A percentile compares a stretch with the other conserved stretches of the same genome.
Evolutionary conservation across 2,329 filamentous ascomycete species (phyloP).

Genomic region (Allantophomopsis lycopodina): DNA sequence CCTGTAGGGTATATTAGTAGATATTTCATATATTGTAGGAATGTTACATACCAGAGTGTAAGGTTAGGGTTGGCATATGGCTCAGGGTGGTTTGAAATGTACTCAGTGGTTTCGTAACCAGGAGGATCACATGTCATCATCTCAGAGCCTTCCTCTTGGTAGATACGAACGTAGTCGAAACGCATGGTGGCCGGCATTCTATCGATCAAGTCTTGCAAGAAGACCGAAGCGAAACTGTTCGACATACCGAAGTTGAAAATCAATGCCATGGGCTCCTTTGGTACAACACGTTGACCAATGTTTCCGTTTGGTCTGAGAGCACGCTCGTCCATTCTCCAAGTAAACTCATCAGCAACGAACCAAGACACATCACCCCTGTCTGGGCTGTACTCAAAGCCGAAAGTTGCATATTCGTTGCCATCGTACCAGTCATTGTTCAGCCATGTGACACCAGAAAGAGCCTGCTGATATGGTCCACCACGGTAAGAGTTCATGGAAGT

Average conservation of each 20-base stretch:
- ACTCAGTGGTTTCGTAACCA: constrained; percentile 52
- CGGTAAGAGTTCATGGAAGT: constrained; percentile 45
- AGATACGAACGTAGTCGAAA: constrained; percentile 58
- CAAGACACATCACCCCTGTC: constrained; percentile 47
- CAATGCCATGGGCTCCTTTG: constrained; percentile 53
- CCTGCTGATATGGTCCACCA: constrained; percentile 48
- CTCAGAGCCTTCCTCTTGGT: constrained; percentile 45
- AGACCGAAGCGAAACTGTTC: constrained; percentile 46
- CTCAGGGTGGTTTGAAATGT: constrained; percentile 46
- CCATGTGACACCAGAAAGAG: constrained; percentile 44
- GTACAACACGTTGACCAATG: constrained; percentile 49
- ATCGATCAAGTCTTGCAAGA: constrained; percentile 37
- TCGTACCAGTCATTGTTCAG: constrained; percentile 56
- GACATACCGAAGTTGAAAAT: constrained; percentile 62
- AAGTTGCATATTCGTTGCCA: constrained; percentile 46
- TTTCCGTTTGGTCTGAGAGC: constrained; percentile 57
- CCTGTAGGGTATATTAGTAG: constrained; percentile 19
- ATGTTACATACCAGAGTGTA: constrained; percentile 42
- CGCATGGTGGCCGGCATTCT: constrained; percentile 51
- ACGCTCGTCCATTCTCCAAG: constrained; percentile 46
- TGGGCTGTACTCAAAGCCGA: constrained; percentile 49
- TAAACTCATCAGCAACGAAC: constrained; percentile 51
- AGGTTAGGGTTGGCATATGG: constrained; percentile 52
- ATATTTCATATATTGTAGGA: constrained; percentile 2
- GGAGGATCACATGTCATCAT: constrained; percentile 53